Conservation (phyloP, 2,329 filamentous ascomycete genomes). For the Amylocarpus encephaloides region DNA sequence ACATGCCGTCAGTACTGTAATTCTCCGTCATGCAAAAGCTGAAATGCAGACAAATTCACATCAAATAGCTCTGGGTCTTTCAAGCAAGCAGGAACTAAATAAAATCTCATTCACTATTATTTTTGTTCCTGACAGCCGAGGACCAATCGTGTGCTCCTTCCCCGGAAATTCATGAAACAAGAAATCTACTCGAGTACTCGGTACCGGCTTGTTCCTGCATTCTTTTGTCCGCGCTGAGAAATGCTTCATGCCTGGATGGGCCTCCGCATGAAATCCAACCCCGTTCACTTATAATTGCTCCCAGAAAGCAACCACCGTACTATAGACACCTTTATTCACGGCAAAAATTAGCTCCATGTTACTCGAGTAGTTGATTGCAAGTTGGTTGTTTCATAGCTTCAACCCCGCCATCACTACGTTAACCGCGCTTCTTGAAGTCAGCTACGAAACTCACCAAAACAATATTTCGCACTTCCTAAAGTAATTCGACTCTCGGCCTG, state of each 20-base stretch:
- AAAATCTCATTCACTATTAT: not conserved
- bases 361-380: not conserved
- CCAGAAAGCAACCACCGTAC: not conserved
- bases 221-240: slow-evolving; percentile 8
- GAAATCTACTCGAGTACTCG: no score
- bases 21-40: not conserved
- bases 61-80: not conserved
- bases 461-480: not conserved
- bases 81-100: not conserved
- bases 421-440: slow-evolving; percentile 10
- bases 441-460: not conserved
- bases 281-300: not conserved
- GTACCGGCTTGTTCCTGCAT: slow-evolving; percentile 15
- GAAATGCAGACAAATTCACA: not conserved
- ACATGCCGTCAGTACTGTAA: slow-evolving; percentile 6
- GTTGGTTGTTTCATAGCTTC: not conserved
- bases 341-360: no score
- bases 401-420: slow-evolving; percentile 25
- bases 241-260: not conserved
- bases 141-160: slow-evolving; percentile 23
- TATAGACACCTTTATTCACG: no score
- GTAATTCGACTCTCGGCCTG: no score
- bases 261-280: not conserved
- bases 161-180: slow-evolving; percentile 28
- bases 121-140: slow-evolving; percentile 2